These are phyloP conservation scores for Lodderomyces jiufengensis DNA, from an alignment of 1,139 yeast genomes.

Conservation along the genomic window DNA sequence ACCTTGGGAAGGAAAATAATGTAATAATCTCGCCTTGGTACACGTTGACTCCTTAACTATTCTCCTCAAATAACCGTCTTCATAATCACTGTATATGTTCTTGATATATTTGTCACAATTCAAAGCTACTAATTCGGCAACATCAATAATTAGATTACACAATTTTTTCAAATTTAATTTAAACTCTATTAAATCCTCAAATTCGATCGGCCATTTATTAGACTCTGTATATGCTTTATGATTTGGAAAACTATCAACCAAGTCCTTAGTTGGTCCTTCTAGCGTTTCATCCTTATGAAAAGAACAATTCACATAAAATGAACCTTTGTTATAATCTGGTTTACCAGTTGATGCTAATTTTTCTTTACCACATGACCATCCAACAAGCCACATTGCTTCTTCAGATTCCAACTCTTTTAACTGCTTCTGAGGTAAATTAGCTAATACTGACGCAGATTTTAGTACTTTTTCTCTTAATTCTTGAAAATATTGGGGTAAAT, in stretches of 20 bases:
- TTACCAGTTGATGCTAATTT: slow-evolving; percentile 33
- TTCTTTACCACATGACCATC: slow-evolving; percentile 68
- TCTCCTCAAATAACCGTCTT: slow-evolving; percentile 36
- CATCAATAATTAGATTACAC: slow-evolving; percentile 46
- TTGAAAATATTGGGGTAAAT: slow-evolving; percentile 36
- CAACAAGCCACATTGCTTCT: slow-evolving; percentile 51
- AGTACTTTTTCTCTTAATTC: slow-evolving; percentile 43
- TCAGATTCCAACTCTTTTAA: slow-evolving; percentile 43
- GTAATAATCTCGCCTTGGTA: slow-evolving; percentile 58
- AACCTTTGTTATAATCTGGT: slow-evolving; percentile 56
- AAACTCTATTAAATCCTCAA: slow-evolving; percentile 21
- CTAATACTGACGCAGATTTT: slow-evolving; percentile 42
- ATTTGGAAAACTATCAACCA: slow-evolving; percentile 28
- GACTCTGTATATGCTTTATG: slow-evolving; percentile 45
- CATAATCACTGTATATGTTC: slow-evolving; percentile 25
- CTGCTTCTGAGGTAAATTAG: slow-evolving; percentile 34
- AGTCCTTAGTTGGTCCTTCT: slow-evolving; percentile 43
- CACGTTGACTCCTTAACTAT: slow-evolving; percentile 51
- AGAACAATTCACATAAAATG: slow-evolving; percentile 59
- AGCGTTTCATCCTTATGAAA: slow-evolving; percentile 42
- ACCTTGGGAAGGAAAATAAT: slow-evolving; percentile 40
- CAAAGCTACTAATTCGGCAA: slow-evolving; percentile 49
- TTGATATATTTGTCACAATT: slow-evolving; percentile 49
- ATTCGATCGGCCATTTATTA: slow-evolving; percentile 51
- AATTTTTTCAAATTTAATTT: slow-evolving; percentile 35